phyloP scores from a whole-genome alignment of 2,329 filamentous ascomycete species.

The Scedosporium apiospermum region DNA sequence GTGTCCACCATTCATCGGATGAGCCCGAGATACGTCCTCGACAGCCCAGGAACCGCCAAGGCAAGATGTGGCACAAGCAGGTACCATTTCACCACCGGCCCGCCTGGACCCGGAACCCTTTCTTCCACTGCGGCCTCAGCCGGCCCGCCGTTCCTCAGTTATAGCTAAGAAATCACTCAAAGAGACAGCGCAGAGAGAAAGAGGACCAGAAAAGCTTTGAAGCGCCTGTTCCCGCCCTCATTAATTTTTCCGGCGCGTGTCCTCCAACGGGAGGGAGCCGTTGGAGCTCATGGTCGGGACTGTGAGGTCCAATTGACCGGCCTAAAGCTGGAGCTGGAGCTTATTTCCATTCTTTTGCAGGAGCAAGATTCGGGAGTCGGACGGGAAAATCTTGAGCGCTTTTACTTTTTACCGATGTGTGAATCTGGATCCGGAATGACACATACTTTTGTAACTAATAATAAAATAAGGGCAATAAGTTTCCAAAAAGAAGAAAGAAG shows the following conservation, averaged over 20 bases:
- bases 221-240: not conserved
- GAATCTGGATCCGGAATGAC: too few relatives aligned
- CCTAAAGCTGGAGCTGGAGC: not conserved
- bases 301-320: conserved; percentile 9
- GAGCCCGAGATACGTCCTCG: not conserved
- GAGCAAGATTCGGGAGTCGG: too few relatives aligned
- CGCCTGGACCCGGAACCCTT: not conserved
- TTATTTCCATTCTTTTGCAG: too few relatives aligned
- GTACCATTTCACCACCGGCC: not conserved
- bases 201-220: not conserved
- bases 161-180: not conserved
- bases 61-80: not conserved
- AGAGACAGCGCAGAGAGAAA: not conserved
- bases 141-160: not conserved
- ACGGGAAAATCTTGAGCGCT: too few relatives aligned
- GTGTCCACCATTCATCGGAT: too few relatives aligned
- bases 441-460: too few relatives aligned
- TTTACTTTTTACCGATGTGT: too few relatives aligned
- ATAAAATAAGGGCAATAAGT: too few relatives aligned
- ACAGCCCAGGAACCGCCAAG: not conserved
- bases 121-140: not conserved
- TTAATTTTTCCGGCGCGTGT: not conserved
- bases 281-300: conserved; percentile 22
- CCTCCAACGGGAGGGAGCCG: conserved; percentile 21
- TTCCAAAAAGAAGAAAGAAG: too few relatives aligned